These are phyloP conservation scores for Pyronema omphalodes DNA, from an alignment of 495 filamentous ascomycete species.

Conservation along the genomic window DNA sequence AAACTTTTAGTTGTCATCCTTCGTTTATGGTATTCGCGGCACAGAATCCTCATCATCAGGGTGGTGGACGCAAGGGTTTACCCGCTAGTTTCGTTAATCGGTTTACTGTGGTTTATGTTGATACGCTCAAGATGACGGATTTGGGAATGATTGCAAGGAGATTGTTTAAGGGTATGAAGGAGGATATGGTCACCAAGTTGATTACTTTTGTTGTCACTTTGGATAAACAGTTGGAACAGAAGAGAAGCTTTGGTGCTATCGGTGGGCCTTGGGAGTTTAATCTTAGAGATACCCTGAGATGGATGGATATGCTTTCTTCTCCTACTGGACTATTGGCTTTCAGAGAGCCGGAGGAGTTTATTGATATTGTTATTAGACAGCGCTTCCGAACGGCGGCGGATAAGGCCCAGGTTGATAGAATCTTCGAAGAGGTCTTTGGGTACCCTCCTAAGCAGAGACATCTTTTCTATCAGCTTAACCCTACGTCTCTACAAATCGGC, in stretches of 20 bases:
- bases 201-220: slow-evolving; percentile 67
- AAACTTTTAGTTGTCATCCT: slow-evolving; percentile 74
- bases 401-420: slow-evolving; percentile 37
- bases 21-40: slow-evolving; percentile 87
- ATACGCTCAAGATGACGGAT: slow-evolving; percentile 66
- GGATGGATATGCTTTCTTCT: slow-evolving; percentile 55
- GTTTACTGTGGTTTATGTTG: slow-evolving; percentile 93
- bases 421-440: slow-evolving; percentile 42
- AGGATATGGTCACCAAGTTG: slow-evolving; percentile 37
- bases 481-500: slow-evolving; percentile 56
- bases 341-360: slow-evolving; percentile 44
- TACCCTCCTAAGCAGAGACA: slow-evolving; percentile 24
- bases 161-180: slow-evolving; percentile 45
- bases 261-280: slow-evolving; percentile 98
- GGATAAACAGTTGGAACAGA: slow-evolving; percentile 47
- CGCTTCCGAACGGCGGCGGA: slow-evolving; percentile 62
- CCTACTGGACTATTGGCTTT: slow-evolving; percentile 35
- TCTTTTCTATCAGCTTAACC: slow-evolving; percentile 45
- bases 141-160: slow-evolving; percentile 61
- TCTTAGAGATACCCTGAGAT: slow-evolving; percentile 74
- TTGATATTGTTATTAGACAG: slow-evolving; percentile 70
- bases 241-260: slow-evolving; percentile 49
- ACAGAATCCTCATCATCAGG: slow-evolving; percentile 95
- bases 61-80: slow-evolving; percentile 85
- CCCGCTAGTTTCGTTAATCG: slow-evolving; percentile 94